These are phyloP conservation scores for Termitomyces heimii DNA, from an alignment of 768 basidiomycete species.

Conservation along the genomic window DNA sequence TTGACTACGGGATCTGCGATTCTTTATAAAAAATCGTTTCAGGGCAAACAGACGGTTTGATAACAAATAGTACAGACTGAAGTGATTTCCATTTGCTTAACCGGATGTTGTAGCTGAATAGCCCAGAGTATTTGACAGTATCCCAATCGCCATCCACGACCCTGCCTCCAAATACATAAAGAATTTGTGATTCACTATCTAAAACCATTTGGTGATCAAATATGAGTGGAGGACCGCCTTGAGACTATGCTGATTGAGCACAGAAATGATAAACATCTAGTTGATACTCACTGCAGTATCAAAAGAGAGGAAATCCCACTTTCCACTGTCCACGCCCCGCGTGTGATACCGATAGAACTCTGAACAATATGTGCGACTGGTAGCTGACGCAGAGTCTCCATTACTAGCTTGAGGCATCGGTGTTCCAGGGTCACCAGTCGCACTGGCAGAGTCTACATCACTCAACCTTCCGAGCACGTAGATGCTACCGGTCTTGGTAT, in stretches of 20 bases:
- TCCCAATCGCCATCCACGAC: conserved; percentile 63
- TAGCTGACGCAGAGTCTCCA: conserved; percentile 7
- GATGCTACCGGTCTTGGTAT: conserved; percentile 60
- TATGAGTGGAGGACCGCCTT: conserved; percentile 66
- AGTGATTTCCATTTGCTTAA: conserved; percentile 62
- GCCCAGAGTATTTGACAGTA: conserved; percentile 55
- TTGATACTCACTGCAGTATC: conserved; percentile 54
- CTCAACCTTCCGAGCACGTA: conserved; percentile 68
- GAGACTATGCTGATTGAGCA: conserved; percentile 30
- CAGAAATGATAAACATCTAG: background rate
- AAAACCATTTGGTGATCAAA: conserved; percentile 82
- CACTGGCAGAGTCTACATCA: conserved; percentile 41
- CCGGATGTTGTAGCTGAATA: conserved; percentile 68
- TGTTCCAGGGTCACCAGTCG: conserved; percentile 17
- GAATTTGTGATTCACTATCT: conserved; percentile 60
- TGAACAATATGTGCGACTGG: conserved; percentile 37
- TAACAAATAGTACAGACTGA: conserved; percentile 40
- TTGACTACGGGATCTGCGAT: conserved; percentile 21
- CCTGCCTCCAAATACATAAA: conserved; percentile 76
- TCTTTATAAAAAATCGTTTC: conserved; percentile 7
- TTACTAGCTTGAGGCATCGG: conserved; percentile 5
- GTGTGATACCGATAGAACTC: conserved; percentile 80
- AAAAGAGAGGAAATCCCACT: conserved; percentile 66
- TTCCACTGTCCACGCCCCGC: conserved; percentile 50
- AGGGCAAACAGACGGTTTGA: background rate